Evolutionary conservation across 2,329 filamentous ascomycete genomes (phyloP).

Genomic region (Cladophialophora immunda): DNA sequence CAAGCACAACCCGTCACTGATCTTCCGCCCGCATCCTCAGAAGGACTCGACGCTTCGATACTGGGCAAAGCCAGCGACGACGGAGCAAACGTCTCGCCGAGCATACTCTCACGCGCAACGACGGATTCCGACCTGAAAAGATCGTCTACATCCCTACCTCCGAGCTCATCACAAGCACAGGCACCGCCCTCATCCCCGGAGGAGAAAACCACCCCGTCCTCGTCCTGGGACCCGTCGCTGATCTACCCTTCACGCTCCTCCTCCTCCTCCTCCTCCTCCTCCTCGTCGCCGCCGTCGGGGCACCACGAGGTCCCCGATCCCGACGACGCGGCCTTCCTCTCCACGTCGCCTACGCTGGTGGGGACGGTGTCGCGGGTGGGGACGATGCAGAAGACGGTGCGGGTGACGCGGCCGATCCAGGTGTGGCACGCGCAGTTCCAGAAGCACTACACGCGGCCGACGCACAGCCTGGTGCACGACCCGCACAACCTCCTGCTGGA

Average conservation of each 20-base stretch:
- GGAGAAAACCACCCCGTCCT: not conserved
- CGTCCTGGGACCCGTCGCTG: not conserved
- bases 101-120: not conserved
- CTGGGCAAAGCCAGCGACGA: not conserved
- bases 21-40: not conserved
- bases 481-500: constrained; percentile 34
- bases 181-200: not conserved
- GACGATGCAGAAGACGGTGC: constrained; percentile 35
- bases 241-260: constrained; percentile 5
- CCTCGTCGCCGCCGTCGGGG: constrained; percentile 2
- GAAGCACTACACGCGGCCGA: constrained; percentile 36
- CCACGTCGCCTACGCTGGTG: constrained; percentile 12
- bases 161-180: not conserved
- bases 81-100: constrained; percentile 3
- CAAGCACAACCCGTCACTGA: constrained; percentile 20
- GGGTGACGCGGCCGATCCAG: constrained; percentile 30
- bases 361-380: constrained; percentile 28
- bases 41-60: constrained; percentile 17
- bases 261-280: not conserved
- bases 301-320: not conserved
- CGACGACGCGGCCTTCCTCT: constrained; percentile 21
- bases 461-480: constrained; percentile 39
- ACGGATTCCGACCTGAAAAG: not conserved
- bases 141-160: constrained; percentile 1
- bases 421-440: constrained; percentile 36